Evolutionary conservation across 1,139 yeast species (phyloP), one percentile per base, ranked within the genome.

Genomic region (Meyerozyma athensensis): DNA sequence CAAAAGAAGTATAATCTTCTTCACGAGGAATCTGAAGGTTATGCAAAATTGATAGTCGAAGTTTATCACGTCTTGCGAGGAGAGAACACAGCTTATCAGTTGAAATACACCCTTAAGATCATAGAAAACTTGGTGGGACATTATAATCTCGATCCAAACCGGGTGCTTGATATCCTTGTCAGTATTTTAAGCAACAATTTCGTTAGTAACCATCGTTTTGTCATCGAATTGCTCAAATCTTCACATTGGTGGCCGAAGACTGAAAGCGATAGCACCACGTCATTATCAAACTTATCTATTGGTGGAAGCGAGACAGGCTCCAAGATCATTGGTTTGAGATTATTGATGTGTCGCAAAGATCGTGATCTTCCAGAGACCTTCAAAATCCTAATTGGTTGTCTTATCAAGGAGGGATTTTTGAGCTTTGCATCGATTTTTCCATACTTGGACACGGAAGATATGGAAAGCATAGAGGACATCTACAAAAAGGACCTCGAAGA

Each of bases 11-110:
- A 66, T 61, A 86, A 86, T 43, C 61, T 89, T 21, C 52, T 86
- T n/a, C 77, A 80, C 39, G 97, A 90, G 57, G 85, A 85, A 47
- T 63, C 79, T 12, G 92, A 83, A 54, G 98, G 97, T 1, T 92
- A 77, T 58, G 61, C 95, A 12, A 81, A 81, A 49, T 63, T 86
- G 26, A 59, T 81, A 0, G 72, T 72, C 6, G 79, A 81, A 41
- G 45, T 85, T n/a, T 58, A 61, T 40, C 46, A 59, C 2, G 69
- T 79, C 3, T 62, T 77, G 34, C 56, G 56, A 26, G 63, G 67
- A 19, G 59, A 62, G 2, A 70, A 73, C 39, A 62, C 74, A 7
- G 49, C 53, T 6, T 63, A 54, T 31, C 72, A 74, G 44, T 63
- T 79, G 1, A 63, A 65, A 1, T 67, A 65, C 39, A 70, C 77